Evolutionary conservation across 495 filamentous ascomycete genomes (phyloP), one percentile per base, ranked within the genome.

Genomic region (Penicillium robsamsonii): DNA sequence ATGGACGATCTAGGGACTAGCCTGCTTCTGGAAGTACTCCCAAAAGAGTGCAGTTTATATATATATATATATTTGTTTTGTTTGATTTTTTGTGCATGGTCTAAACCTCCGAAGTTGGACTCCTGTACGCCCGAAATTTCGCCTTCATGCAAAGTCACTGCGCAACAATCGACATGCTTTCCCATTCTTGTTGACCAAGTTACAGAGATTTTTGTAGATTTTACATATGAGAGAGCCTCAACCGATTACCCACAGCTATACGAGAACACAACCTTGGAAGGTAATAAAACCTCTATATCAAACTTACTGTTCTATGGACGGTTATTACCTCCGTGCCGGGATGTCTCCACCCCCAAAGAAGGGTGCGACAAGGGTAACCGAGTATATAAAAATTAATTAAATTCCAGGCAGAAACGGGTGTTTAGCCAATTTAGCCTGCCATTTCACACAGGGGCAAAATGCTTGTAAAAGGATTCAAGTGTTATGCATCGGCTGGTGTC

Each of bases 1-100:
- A 30, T n/a, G 12, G 38, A 40, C 27, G 31, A 27, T 27, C 25
- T 3, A 24, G 29, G 10, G 35, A 56, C 65, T 68, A 68, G 49
- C 55, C 65, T 66, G 33, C 18, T 68, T 61, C 62, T 66, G 62
- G 65, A 63, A 66, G 62, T 57, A 45, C 49, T 42, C 25, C 55
- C 37, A 41, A 51, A 46, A 18, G n/a, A 11, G 20, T 30, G 12
- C 31, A 52, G 25, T 30, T 20, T 42, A 11, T 40, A 20, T 40
- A 22, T 22, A 22, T 1, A 1, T 22, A 22, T 22, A 22, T 22
- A 22, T 22, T 22, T 22, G 22, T 22, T 22, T 22, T 22, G 22
- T 12, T 40, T 11, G 0, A 2, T 40, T 51, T 29, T 43, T 12
- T 41, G 48, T 41, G 15, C 48, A 42, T 52, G 5, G 43, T 29